Evolutionary conservation across 495 filamentous ascomycete genomes (phyloP).

Genomic region (Lepidopterella palustris): DNA sequence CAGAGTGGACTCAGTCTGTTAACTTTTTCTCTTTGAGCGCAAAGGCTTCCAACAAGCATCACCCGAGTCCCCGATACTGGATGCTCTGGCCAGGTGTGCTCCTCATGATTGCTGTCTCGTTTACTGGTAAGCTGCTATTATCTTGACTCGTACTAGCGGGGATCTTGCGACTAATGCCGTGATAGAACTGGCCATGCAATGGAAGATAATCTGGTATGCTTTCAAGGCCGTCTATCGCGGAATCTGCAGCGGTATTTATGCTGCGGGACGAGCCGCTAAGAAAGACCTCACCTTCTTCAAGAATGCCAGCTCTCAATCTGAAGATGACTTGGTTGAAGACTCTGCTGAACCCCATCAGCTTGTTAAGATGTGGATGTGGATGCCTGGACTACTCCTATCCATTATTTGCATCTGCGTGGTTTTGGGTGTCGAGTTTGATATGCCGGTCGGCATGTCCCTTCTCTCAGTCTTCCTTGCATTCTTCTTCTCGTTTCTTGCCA

Average conservation of each 20-base stretch:
- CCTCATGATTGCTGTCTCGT: conserved; percentile 55
- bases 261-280: conserved; percentile 35
- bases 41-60: conserved; percentile 39
- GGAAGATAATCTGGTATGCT: conserved; percentile 51
- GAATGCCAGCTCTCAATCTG: conserved; percentile 36
- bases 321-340: conserved; percentile 42
- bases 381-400: conserved; percentile 44
- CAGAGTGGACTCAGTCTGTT: conserved; percentile 47
- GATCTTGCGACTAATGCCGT: background rate
- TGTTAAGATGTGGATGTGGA: conserved; percentile 60
- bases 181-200: conserved; percentile 52
- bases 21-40: conserved; percentile 46
- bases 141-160: background rate
- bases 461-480: conserved; percentile 57
- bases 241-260: conserved; percentile 41
- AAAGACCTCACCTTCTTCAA: conserved; percentile 45
- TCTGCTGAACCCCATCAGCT: conserved; percentile 48
- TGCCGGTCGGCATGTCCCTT: conserved; percentile 54
- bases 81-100: conserved; percentile 62
- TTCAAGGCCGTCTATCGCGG: conserved; percentile 47
- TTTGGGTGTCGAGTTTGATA: conserved; percentile 54
- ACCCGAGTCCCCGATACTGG: conserved; percentile 58
- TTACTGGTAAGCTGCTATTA: conserved; percentile 38
- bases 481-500: conserved; percentile 62
- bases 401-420: conserved; percentile 53